These are phyloP conservation scores for Astrephomene gubernaculifera DNA, from an alignment of 139 green algal species.

Conservation along the genomic window DNA sequence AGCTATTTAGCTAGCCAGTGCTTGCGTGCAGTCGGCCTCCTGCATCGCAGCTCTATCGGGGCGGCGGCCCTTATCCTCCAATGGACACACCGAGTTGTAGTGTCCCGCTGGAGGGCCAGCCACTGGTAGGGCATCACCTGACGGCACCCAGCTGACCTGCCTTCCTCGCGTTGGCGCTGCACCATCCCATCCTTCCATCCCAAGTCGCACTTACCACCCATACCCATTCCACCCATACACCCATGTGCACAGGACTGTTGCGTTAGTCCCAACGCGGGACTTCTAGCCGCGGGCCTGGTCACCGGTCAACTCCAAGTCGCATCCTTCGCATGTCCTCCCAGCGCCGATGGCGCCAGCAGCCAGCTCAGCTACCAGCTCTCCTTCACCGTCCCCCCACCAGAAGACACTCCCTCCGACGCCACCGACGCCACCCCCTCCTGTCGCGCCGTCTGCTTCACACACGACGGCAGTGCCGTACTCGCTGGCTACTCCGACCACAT, in stretches of 20 bases:
- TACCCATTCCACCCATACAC: neutral
- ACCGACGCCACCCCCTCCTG: constrained; percentile 51
- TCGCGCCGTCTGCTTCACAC: constrained; percentile 67
- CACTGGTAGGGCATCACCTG: neutral
- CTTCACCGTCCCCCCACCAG: neutral
- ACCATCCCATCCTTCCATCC: neutral
- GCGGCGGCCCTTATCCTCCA: neutral
- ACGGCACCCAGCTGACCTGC: neutral
- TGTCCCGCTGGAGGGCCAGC: neutral
- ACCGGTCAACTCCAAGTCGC: constrained; percentile 17
- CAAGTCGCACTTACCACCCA: neutral
- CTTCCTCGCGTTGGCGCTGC: neutral
- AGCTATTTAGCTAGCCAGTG: too few species aligned
- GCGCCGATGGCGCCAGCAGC: neutral
- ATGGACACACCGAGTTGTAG: constrained; percentile 23
- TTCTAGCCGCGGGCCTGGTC: constrained; percentile 34
- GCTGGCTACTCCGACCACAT: constrained; percentile 23
- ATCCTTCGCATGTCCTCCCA: constrained; percentile 19
- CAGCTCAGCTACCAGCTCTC: constrained; percentile 17
- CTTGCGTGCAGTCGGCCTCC: too few species aligned
- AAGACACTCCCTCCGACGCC: neutral
- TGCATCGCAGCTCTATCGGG: too few species aligned
- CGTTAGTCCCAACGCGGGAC: neutral
- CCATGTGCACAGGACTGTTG: constrained; percentile 10
- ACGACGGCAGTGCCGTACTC: constrained; percentile 25